These are phyloP conservation scores for Arthrobotrys sinensis DNA, from an alignment of 2,329 filamentous ascomycete genomes.

Conservation along the genomic window DNA sequence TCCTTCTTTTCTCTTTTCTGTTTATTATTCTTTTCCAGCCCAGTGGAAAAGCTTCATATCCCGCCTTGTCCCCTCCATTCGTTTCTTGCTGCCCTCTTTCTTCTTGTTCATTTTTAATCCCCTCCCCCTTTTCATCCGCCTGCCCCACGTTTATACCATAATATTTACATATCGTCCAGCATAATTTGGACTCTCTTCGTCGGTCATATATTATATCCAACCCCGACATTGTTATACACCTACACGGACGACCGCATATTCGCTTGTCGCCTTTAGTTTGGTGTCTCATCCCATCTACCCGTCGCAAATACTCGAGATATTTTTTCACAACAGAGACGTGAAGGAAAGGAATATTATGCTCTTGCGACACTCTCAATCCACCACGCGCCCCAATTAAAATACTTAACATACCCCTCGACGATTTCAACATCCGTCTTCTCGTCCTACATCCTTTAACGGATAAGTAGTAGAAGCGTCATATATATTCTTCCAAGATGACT, in stretches of 20 bases:
- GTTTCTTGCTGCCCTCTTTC: conserved; percentile 61
- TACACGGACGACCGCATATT: conserved; percentile 56
- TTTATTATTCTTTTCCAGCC: conserved; percentile 64
- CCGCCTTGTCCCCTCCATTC: conserved; percentile 64
- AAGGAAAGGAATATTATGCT: conserved; percentile 60
- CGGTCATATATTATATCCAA: conserved; percentile 63
- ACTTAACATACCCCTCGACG: conserved; percentile 60
- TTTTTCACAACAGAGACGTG: conserved; percentile 65
- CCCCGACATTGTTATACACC: conserved; percentile 62
- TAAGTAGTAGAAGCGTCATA: conserved; percentile 48
- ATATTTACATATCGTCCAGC: conserved; percentile 63
- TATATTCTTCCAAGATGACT: conserved; percentile 73
- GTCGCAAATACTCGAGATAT: conserved; percentile 66
- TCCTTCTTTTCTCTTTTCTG: conserved; percentile 64
- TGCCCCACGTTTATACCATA: conserved; percentile 65
- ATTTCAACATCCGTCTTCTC: conserved; percentile 64
- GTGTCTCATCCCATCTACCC: conserved; percentile 51
- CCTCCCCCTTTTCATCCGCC: conserved; percentile 65
- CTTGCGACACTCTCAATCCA: conserved; percentile 53
- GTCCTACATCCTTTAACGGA: conserved; percentile 37
- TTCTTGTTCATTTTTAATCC: conserved; percentile 63
- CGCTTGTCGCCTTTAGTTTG: conserved; percentile 52
- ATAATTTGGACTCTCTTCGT: conserved; percentile 42
- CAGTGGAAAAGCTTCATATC: conserved; percentile 62
- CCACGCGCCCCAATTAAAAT: conserved; percentile 27